A percentile compares a stretch with the other conserved stretches of the same genome.
phyloP scores from a whole-genome alignment of 768 basidiomycete species.

The Agrocybe pediades region DNA sequence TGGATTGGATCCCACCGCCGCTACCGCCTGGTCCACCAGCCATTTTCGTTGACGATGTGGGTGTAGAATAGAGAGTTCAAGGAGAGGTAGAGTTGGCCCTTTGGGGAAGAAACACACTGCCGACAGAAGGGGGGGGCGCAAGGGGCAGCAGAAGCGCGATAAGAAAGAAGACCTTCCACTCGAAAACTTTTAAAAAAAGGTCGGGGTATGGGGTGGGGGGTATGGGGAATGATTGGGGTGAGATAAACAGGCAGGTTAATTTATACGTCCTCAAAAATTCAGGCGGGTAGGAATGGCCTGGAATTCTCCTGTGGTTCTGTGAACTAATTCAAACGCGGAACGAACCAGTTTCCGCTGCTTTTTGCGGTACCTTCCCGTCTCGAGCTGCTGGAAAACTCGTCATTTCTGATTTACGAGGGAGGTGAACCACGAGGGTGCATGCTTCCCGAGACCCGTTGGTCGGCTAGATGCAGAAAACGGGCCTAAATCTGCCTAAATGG shows the following conservation, averaged over 20 bases:
- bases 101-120: no score
- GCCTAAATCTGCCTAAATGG: no score
- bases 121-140: no score
- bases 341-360: neutral
- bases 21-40: conserved; percentile 33
- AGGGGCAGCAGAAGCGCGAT: neutral
- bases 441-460: neutral
- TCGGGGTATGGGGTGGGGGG: conserved; percentile 5
- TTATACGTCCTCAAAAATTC: conserved; percentile 2
- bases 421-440: no score
- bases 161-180: neutral
- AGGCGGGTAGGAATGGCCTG: neutral
- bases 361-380: no score
- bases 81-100: no score
- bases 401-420: no score
- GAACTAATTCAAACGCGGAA: neutral
- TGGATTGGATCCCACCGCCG: conserved; percentile 27
- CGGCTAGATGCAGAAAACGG: no score
- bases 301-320: neutral
- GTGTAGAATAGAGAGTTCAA: neutral
- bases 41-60: conserved; percentile 15
- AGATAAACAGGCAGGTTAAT: neutral
- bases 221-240: conserved; percentile 7
- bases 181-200: neutral
- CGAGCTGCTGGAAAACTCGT: no score